Percentiles rank a stretch among this genome's conserved stretches.
These are phyloP conservation scores for Vaccinium macrocarpon DNA, from an alignment of 148 eudicot species.

Conservation along the genomic window DNA sequence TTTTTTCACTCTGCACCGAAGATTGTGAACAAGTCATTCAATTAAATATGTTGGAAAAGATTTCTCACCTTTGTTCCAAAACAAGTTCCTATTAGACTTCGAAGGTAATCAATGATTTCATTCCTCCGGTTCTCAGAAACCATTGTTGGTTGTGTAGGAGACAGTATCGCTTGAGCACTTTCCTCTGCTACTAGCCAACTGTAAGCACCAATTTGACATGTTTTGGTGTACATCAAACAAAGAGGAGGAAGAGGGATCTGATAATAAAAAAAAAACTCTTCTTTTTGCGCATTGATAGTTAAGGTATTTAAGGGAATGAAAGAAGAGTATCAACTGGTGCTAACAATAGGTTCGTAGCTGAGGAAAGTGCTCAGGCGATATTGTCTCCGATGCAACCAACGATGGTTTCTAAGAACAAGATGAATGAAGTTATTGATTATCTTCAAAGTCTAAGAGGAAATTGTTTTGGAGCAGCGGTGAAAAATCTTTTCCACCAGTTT, in stretches of 20 bases:
- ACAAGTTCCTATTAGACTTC: constrained; percentile 28
- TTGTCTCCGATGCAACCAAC: constrained; percentile 35
- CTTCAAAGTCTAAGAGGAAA: constrained; percentile 33
- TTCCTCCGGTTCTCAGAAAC: constrained; percentile 35
- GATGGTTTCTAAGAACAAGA: constrained; percentile 30
- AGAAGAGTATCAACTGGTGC: constrained; percentile 16
- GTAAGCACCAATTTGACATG: constrained; percentile 21
- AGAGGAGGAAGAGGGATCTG: constrained; percentile 24
- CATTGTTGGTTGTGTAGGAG: constrained; percentile 28
- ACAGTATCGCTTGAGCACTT: constrained; percentile 28
- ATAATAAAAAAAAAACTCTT: constrained; percentile 4
- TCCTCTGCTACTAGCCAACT: constrained; percentile 34
- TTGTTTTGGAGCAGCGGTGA: constrained; percentile 36
- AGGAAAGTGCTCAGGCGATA: constrained; percentile 27
- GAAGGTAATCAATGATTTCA: constrained; percentile 35
- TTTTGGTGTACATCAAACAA: constrained; percentile 13
- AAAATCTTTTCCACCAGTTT: neutral
- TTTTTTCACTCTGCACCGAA: neutral
- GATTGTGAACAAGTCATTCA: neutral
- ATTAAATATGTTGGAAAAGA: neutral
- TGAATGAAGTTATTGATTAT: constrained; percentile 34
- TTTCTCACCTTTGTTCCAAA: constrained; percentile 34
- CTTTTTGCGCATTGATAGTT: neutral
- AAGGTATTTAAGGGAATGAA: neutral
- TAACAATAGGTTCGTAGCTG: constrained; percentile 33